A percentile compares a stretch with the other conserved stretches of the same genome.
Conservation (phyloP, 1,284 basidiomycete species). For the Uromyces viciae-fabae region DNA sequence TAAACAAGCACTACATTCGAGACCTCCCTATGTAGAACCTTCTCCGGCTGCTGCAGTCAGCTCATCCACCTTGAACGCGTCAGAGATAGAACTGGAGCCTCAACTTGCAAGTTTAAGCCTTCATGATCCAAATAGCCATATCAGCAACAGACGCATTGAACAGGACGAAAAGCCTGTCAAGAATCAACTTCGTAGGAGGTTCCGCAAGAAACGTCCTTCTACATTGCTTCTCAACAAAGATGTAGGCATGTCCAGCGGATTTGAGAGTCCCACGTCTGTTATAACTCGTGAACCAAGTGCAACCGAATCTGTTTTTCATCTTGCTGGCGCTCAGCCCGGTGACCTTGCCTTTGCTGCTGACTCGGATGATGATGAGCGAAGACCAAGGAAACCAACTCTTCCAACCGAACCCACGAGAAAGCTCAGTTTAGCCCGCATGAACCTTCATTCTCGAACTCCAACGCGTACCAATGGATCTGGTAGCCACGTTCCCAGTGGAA, state of each 20-base stretch:
- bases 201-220: slow-evolving; percentile 34
- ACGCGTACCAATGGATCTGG: background rate
- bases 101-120: background rate
- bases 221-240: slow-evolving; percentile 16
- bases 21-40: background rate
- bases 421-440: background rate
- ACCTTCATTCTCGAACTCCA: slow-evolving; percentile 16
- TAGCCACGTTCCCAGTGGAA: background rate
- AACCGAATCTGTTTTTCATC: background rate
- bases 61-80: slow-evolving; percentile 29
- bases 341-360: slow-evolving; percentile 43
- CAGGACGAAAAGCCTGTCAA: slow-evolving; percentile 1
- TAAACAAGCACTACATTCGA: slow-evolving; percentile 39
- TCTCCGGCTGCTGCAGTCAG: slow-evolving; percentile 18
- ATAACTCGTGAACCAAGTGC: background rate
- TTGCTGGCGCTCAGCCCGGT: background rate
- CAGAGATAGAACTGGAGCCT: background rate
- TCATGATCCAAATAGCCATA: background rate
- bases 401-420: background rate
- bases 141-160: too few species aligned
- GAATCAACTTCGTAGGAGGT: slow-evolving; percentile 3
- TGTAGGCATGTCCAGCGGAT: background rate
- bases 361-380: slow-evolving; percentile 35
- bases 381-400: background rate
- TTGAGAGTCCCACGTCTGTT: background rate